Base-by-base conservation (phyloP, 83 land plant genomes). In the Diphasiastrum complanatum region DNA sequence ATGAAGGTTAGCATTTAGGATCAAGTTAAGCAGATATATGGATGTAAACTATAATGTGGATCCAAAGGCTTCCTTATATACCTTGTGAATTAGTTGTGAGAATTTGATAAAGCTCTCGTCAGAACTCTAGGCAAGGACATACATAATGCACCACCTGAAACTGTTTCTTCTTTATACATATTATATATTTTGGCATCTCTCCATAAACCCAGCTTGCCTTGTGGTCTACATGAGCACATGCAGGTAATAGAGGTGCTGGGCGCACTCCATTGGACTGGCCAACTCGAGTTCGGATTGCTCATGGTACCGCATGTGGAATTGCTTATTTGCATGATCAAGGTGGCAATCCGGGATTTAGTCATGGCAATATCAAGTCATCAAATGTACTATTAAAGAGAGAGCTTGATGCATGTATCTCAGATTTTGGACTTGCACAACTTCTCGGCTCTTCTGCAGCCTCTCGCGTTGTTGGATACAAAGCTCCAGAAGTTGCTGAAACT, bases 281-380 rank as follows among this genome's bases (percentile, higher is more conserved):
- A 27, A 20, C 59, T 6, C 34, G 59, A 11, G 28, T 55, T 11
- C 59, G 59, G 35, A 55, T 55, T 11, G 59, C 59, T 12, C 16
- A 27, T 19, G 59, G 59, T 30, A 35, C 59, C 1, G 59, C 59
- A 12, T 27, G 27, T 11, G 59, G 59, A 5, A 24, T 55, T 14
- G 34, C 59, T 12, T 55, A 55, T 27, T 14, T 55, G 38, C 59
- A 55, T 27, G 35, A 30, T 14, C 59, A 55, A 25, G 16, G 27
- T 18, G 10, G 0, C 34, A 27, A 14, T 27, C 11, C 38, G n/a
- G n/a, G n/a, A n/a, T n/a, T n/a, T n/a, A n/a, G n/a, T 1, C 59
- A 55, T 55, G 59, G 59, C 14, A 55, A 27, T 27, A 55, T 55
- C 59, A 55, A 55, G 35, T 55, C 59, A 27, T 55, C 59, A 0